These are phyloP conservation scores for Galerina marginata DNA, from an alignment of 768 basidiomycete species.

Conservation along the genomic window DNA sequence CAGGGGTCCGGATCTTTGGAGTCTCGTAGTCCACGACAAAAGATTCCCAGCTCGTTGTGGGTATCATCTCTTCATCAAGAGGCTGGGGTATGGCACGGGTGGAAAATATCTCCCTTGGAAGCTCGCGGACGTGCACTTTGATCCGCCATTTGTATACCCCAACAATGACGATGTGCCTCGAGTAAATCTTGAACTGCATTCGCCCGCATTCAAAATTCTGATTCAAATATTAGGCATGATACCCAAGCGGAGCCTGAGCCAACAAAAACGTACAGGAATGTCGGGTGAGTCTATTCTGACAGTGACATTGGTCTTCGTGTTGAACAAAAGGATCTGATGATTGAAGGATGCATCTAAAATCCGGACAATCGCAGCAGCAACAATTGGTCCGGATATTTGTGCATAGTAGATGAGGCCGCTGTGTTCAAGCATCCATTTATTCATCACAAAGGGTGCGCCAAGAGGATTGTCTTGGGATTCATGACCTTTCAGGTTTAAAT, in stretches of 20 bases:
- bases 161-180: conserved; percentile 20
- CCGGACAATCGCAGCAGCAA: conserved; percentile 29
- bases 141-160: conserved; percentile 17
- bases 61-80: conserved; percentile 2
- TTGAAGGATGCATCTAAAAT: conserved; percentile 21
- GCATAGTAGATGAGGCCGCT: conserved; percentile 23
- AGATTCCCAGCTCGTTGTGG: conserved; percentile 16
- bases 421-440: conserved; percentile 15
- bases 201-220: conserved; percentile 24
- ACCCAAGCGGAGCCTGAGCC: background rate
- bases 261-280: conserved; percentile 15
- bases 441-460: conserved; percentile 15
- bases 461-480: conserved; percentile 1
- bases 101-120: conserved; percentile 21
- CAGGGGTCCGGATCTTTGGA: conserved; percentile 14
- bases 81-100: background rate
- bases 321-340: conserved; percentile 36
- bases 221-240: background rate
- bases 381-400: conserved; percentile 31
- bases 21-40: conserved; percentile 30
- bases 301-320: conserved; percentile 23
- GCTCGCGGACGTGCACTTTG: conserved; percentile 27
- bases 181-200: conserved; percentile 25
- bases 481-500: conserved; percentile 15
- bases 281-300: conserved; percentile 17